A percentile compares a stretch with the other conserved stretches of the same genome.
phyloP scores from a whole-genome alignment of 805 yeast genomes.

The Candida nitratophila region DNA sequence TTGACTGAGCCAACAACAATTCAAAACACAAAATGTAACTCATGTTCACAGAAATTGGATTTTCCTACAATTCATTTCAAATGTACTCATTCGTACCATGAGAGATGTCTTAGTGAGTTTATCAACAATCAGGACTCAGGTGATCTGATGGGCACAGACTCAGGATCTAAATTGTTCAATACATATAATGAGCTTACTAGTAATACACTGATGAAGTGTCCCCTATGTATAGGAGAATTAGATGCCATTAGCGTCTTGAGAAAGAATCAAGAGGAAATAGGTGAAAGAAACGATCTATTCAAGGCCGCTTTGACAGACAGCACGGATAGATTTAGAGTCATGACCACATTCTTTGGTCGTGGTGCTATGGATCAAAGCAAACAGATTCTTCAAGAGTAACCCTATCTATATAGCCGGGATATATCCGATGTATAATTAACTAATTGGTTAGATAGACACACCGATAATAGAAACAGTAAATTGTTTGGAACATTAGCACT shows the following conservation, averaged over 20 bases:
- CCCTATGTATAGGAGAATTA: conserved; percentile 65
- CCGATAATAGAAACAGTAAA: too few species aligned
- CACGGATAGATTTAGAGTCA: conserved; percentile 61
- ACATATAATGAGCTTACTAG: conserved; percentile 5
- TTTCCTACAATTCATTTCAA: conserved; percentile 78
- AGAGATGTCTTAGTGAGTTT: conserved; percentile 60
- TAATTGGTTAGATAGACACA: too few species aligned
- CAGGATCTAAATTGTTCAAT: background rate
- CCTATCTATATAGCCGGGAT: too few species aligned
- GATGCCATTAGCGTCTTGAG: conserved; percentile 58
- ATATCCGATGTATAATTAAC: background rate
- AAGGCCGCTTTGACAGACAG: conserved; percentile 45
- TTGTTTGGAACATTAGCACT: background rate
- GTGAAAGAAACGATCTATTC: conserved; percentile 59
- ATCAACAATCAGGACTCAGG: conserved; percentile 10
- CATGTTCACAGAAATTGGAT: conserved; percentile 61
- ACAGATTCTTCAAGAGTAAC: background rate
- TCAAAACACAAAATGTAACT: conserved; percentile 57
- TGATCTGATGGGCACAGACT: conserved; percentile 11
- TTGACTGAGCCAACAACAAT: conserved; percentile 40
- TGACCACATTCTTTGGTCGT: conserved; percentile 78
- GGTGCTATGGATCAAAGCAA: conserved; percentile 64
- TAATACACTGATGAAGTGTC: conserved; percentile 45
- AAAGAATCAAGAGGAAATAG: conserved; percentile 51
- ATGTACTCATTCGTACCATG: conserved; percentile 84